Evolutionary conservation across 2,329 filamentous ascomycete species (phyloP).

Genomic region (Exophiala dermatitidis): DNA sequence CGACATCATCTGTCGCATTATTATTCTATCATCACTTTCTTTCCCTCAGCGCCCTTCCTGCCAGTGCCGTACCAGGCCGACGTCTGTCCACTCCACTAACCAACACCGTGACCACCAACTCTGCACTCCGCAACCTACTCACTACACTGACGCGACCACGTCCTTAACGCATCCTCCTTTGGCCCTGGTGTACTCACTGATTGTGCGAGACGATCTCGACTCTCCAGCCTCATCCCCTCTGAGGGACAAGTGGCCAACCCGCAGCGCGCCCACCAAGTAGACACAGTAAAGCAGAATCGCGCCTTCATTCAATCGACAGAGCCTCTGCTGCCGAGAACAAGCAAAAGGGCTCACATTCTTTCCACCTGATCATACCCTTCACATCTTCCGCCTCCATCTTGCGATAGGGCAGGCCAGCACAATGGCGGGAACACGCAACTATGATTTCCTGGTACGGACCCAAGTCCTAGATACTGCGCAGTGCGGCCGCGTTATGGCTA

Average conservation of each 20-base stretch:
- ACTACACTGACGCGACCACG: too few relatives aligned
- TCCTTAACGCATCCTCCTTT: not conserved
- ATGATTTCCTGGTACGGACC: conserved; percentile 84
- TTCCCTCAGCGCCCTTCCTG: not conserved
- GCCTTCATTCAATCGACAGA: too few relatives aligned
- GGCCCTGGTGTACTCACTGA: too few relatives aligned
- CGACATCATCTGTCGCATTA: conserved; percentile 18
- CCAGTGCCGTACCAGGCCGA: not conserved
- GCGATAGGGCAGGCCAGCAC: not conserved
- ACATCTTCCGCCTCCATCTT: not conserved
- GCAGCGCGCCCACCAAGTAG: conserved; percentile 1
- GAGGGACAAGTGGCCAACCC: not conserved
- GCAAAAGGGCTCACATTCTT: not conserved
- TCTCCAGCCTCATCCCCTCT: not conserved
- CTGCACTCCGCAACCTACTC: not conserved
- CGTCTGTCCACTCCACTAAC: not conserved
- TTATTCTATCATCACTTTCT: not conserved
- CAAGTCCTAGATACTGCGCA: not conserved
- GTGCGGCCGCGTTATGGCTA: too few relatives aligned
- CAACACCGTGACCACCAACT: not conserved
- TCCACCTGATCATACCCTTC: not conserved
- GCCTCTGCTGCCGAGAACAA: not conserved
- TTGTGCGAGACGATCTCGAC: too few relatives aligned
- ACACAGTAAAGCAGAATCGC: not conserved
- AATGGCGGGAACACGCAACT: conserved; percentile 98